A percentile compares a stretch with the other conserved stretches of the same genome.
phyloP scores from a whole-genome alignment of 805 yeast genomes.

The Kuraishia molischiana region DNA sequence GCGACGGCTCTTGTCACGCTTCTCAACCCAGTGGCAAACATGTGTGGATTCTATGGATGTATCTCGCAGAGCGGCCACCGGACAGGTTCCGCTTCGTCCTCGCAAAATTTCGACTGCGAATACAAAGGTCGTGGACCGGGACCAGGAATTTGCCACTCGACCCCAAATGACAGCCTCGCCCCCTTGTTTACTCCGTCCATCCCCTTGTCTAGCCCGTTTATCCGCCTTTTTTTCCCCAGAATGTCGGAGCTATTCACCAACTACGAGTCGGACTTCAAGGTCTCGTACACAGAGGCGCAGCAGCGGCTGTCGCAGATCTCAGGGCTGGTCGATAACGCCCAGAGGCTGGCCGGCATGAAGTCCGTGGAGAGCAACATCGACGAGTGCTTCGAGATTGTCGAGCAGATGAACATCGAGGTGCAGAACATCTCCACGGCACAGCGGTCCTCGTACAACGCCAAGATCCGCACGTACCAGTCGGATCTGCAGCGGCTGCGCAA shows the following conservation, averaged over 20 bases:
- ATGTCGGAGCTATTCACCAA: constrained; percentile 43
- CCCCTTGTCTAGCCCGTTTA: too few relatives aligned
- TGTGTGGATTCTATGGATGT: too few relatives aligned
- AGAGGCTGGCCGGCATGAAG: constrained; percentile 43
- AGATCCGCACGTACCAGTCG: constrained; percentile 60
- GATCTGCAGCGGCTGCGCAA: constrained; percentile 50
- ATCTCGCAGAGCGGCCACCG: too few relatives aligned
- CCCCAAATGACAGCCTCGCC: too few relatives aligned
- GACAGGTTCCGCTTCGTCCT: too few relatives aligned
- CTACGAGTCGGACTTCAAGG: constrained; percentile 64
- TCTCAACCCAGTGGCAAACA: too few relatives aligned
- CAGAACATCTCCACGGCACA: constrained; percentile 71
- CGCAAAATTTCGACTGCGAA: too few relatives aligned
- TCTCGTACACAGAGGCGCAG: constrained; percentile 60
- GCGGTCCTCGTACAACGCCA: constrained; percentile 64
- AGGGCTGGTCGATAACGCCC: constrained; percentile 32
- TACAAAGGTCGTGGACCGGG: too few relatives aligned
- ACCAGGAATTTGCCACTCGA: too few relatives aligned
- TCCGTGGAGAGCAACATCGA: constrained; percentile 63
- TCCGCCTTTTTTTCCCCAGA: too few relatives aligned
- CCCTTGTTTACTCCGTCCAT: too few relatives aligned
- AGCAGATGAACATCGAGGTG: constrained; percentile 82
- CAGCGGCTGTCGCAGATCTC: constrained; percentile 50
- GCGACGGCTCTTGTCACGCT: too few relatives aligned
- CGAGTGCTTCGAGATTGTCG: constrained; percentile 71